Evolutionary conservation across 768 basidiomycete species (phyloP).

Genomic region (Russula vinacea): DNA sequence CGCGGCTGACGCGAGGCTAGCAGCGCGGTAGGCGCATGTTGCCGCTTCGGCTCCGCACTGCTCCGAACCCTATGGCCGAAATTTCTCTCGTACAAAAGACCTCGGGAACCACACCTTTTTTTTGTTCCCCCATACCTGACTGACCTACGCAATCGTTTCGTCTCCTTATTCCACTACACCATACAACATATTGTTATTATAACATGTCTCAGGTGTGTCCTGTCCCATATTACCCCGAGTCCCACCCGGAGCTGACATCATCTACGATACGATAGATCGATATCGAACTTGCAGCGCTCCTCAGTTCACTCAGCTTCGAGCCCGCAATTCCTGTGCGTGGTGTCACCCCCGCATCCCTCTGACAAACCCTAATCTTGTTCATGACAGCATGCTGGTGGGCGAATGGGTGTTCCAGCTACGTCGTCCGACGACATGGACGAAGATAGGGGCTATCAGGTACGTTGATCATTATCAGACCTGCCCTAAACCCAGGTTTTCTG

Average conservation of each 20-base stretch:
- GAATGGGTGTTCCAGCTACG: too few relatives aligned
- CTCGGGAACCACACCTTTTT: background rate
- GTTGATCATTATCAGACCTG: background rate
- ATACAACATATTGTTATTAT: background rate
- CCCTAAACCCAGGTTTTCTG: too few relatives aligned
- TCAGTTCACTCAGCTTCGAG: slow-evolving; percentile 21
- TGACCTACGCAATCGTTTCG: background rate
- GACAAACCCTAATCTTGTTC: background rate
- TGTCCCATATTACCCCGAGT: too few relatives aligned
- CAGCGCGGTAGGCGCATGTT: slow-evolving; percentile 14
- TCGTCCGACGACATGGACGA: slow-evolving; percentile 18
- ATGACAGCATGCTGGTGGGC: background rate
- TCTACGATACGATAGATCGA: slow-evolving; percentile 12
- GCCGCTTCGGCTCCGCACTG: background rate
- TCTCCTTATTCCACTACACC: background rate
- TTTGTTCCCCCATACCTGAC: background rate
- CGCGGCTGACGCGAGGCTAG: slow-evolving; percentile 12
- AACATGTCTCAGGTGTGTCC: slow-evolving; percentile 20
- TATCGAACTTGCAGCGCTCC: slow-evolving; percentile 25
- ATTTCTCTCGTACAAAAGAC: slow-evolving; percentile 15
- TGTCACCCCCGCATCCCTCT: background rate
- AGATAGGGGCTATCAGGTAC: slow-evolving; percentile 19
- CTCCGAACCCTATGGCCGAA: slow-evolving; percentile 6
- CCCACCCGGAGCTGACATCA: slow-evolving; percentile 1
- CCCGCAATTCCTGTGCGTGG: slow-evolving; percentile 8